A percentile compares a stretch with the other conserved stretches of the same genome.
phyloP scores from a whole-genome alignment of 371 early-diverging fungal species.

The Mortierella sp. region DNA sequence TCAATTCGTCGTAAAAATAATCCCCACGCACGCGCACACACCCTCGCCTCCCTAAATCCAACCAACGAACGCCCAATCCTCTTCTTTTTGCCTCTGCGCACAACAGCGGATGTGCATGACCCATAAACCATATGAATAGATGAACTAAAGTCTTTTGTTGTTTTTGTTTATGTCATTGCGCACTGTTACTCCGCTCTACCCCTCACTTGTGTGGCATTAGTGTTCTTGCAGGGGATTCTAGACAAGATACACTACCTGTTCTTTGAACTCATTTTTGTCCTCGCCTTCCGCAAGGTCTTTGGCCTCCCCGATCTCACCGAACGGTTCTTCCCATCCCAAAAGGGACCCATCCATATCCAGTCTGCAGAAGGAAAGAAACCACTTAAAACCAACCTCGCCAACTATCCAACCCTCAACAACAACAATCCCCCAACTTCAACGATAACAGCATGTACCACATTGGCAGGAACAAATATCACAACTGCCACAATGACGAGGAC shows the following conservation, averaged over 20 bases:
- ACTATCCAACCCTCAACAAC: neutral
- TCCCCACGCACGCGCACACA: neutral
- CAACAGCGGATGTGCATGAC: conserved; percentile 1
- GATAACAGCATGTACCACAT: conserved; percentile 5
- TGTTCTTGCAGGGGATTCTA: conserved; percentile 45
- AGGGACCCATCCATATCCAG: conserved; percentile 14
- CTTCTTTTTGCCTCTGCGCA: neutral
- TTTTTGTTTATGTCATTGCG: neutral
- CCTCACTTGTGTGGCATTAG: neutral
- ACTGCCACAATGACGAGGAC: neutral
- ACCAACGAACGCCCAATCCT: neutral
- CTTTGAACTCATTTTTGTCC: conserved; percentile 61
- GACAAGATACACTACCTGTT: conserved; percentile 63
- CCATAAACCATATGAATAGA: neutral
- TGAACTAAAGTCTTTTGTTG: neutral
- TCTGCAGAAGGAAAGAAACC: conserved; percentile 18
- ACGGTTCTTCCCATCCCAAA: conserved; percentile 22
- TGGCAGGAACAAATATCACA: conserved; percentile 7
- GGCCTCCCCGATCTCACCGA: conserved; percentile 35
- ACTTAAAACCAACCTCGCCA: conserved; percentile 29
- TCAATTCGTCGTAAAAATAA: too few species aligned
- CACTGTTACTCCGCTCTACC: neutral
- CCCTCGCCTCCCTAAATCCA: neutral
- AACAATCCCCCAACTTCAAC: neutral
- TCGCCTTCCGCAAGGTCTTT: conserved; percentile 51